These are phyloP conservation scores for Microascus cirrosus DNA, from an alignment of 2,329 filamentous ascomycete genomes.

Conservation along the genomic window DNA sequence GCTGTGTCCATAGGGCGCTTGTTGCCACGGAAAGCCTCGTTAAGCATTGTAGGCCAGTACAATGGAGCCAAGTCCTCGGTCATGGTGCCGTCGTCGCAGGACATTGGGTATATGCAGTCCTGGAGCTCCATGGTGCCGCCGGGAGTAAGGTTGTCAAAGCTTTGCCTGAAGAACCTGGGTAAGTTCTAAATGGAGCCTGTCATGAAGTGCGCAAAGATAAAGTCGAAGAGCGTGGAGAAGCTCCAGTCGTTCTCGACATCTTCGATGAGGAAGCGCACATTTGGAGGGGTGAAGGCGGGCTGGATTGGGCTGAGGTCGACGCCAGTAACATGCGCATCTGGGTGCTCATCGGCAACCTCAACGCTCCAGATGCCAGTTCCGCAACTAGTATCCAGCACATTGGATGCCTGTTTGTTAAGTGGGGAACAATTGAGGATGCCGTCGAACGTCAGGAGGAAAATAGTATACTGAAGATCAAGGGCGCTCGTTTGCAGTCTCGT, in stretches of 20 bases:
- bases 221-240: conserved; percentile 26
- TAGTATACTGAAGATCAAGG: conserved; percentile 17
- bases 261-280: conserved; percentile 35
- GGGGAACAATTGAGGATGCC: conserved; percentile 12
- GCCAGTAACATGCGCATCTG: conserved; percentile 19
- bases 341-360: conserved; percentile 17
- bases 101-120: conserved; percentile 15
- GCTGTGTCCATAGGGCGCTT: conserved; percentile 18
- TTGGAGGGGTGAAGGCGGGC: conserved; percentile 28
- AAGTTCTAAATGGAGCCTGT: conserved; percentile 15
- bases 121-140: conserved; percentile 22
- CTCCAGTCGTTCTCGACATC: conserved; percentile 30
- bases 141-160: conserved; percentile 20
- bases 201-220: conserved; percentile 24
- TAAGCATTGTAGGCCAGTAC: no score
- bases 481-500: no score
- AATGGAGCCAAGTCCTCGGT: no score
- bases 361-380: conserved; percentile 21
- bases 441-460: conserved; percentile 15
- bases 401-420: conserved; percentile 5
- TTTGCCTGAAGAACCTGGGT: conserved; percentile 23
- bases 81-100: conserved; percentile 22
- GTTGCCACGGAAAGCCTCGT: conserved; percentile 17
- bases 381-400: conserved; percentile 18
- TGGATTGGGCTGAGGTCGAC: conserved; percentile 31